Base-by-base conservation (phyloP, 1,284 basidiomycete genomes). In the Sanghuangporus sanghuang region DNA sequence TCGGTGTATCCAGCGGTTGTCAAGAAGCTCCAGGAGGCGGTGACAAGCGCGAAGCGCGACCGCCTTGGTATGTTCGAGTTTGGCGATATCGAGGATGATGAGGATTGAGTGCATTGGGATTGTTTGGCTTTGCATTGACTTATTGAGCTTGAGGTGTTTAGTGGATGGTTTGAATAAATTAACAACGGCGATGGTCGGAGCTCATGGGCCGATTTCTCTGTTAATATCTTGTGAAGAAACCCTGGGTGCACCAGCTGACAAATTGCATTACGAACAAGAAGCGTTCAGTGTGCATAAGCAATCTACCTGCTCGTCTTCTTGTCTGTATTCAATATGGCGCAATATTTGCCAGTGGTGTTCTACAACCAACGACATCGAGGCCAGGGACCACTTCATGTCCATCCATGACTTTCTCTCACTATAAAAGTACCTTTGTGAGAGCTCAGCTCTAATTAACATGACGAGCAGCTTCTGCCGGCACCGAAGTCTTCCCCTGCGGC, bases 31-130 rank as follows among this genome's bases (percentile, higher is more conserved):
- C 81, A 85, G 73, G 80, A 81, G 63, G 83, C 87, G 7, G 74
- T 88, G 36, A 73, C 77, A 39, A 81, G 78, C 14, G 93, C 92
- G 32, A 95, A 95, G 76, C 79, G 81, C 56, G 87, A 89, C 66
- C 84, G 93, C 38, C 75, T 84, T 58, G 93, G 93, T 50, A 93
- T 93, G 84, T 95, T 94, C 71, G 93, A 95, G 79, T 92, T 90
- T 70, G 90, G 90, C 23, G 90, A 92, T 72, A 80, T 92, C 16
- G 90, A 90, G 70, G 89, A 92, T 72, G 89, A 92, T 62, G 82
- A 84, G n/a, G 50, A 46, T 11, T 63, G 59, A 56, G 53, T 14
- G 16, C 27, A 27, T 52, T 23, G 23, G 23, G 50, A 21, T 27
- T 44, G 42, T 12, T 52, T 11, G 44, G 7, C 16, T n/a, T n/a